Evolutionary conservation across 306 rosid genomes (phyloP).

Genomic region (Cicer yamashitae): DNA sequence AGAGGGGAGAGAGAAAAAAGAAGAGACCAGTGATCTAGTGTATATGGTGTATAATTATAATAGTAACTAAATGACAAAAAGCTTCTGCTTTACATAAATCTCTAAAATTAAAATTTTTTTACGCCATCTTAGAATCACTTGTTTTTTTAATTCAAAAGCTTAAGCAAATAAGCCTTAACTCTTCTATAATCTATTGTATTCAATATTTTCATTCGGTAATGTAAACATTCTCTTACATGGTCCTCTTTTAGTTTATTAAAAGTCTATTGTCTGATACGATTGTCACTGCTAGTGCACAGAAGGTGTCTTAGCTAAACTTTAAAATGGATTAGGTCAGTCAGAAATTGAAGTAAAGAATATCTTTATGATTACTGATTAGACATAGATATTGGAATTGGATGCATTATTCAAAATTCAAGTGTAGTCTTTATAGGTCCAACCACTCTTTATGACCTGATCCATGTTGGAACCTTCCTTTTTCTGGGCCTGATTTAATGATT

Average conservation of each 20-base stretch:
- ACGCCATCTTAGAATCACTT: background rate
- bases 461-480: slow-evolving; percentile 7
- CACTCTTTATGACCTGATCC: slow-evolving; percentile 11
- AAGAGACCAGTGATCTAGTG: no score
- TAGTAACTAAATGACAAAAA: background rate
- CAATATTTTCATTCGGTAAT: background rate
- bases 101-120: no score
- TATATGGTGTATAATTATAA: no score
- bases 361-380: slow-evolving; percentile 11
- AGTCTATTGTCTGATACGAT: background rate
- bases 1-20: no score
- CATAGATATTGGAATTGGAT: slow-evolving; percentile 9
- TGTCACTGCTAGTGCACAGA: slow-evolving; percentile 9
- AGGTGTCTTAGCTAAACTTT: slow-evolving; percentile 4
- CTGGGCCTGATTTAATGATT: slow-evolving; percentile 12
- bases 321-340: slow-evolving; percentile 10
- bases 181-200: slow-evolving; percentile 26
- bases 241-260: background rate
- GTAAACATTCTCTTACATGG: background rate
- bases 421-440: slow-evolving; percentile 17
- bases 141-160: background rate
- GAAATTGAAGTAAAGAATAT: background rate
- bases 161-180: background rate
- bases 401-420: slow-evolving; percentile 17
- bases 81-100: background rate